Conservation (phyloP, 129 eudicot species). For the Daucus carota region DNA sequence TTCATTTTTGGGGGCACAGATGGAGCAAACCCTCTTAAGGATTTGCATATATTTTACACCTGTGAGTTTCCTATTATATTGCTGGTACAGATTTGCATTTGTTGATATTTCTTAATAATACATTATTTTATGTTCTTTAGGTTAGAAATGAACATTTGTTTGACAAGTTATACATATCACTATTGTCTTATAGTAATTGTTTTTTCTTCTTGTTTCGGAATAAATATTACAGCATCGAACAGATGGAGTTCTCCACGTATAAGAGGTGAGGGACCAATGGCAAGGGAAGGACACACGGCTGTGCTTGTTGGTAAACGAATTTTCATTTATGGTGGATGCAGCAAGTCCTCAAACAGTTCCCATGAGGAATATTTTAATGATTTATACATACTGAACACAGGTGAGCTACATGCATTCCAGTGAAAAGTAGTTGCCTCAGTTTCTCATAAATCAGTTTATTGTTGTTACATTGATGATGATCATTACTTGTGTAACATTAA, state of each 20-base stretch:
- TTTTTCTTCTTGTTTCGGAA: constrained; percentile 6
- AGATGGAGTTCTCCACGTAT: constrained; percentile 69
- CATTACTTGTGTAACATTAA: neutral
- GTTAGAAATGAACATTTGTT: neutral
- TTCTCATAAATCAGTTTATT: neutral
- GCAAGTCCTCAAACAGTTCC: constrained; percentile 50
- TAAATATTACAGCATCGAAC: constrained; percentile 48
- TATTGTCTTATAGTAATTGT: neutral
- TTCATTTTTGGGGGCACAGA: constrained; percentile 95
- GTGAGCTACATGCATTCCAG: constrained; percentile 18
- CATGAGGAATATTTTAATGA: constrained; percentile 76
- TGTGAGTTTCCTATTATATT: constrained; percentile 38
- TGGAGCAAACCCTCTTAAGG: constrained; percentile 73
- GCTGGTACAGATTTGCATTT: constrained; percentile 8
- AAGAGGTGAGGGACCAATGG: constrained; percentile 84
- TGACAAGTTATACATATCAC: neutral
- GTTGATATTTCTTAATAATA: neutral
- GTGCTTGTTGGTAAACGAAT: constrained; percentile 82
- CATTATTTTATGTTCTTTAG: neutral
- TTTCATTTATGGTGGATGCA: constrained; percentile 94
- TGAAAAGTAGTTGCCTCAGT: neutral
- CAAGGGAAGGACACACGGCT: constrained; percentile 98
- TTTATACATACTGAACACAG: constrained; percentile 80
- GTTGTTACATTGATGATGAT: constrained; percentile 1
- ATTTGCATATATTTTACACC: constrained; percentile 79